Base-by-base conservation (phyloP, 257 asterid genomes). In the Jacaranda copaia region DNA sequence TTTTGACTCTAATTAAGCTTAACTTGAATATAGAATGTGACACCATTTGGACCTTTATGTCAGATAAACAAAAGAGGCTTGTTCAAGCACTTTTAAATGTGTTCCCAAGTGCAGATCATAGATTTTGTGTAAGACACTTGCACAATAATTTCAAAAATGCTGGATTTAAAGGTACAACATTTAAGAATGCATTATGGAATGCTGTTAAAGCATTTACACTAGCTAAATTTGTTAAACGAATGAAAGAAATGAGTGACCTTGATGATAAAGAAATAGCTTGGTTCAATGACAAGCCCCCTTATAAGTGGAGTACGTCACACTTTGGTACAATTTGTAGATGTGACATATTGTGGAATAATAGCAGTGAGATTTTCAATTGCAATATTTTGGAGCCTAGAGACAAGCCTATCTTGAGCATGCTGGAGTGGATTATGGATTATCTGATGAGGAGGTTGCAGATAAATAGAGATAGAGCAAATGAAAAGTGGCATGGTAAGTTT, bases 271-370 rank as follows among this genome's bases (percentile, higher is more conserved):
- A 9, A 2, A 16, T 35, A 3, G 15, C 59, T 3, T 73, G 69
- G 77, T 13, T 73, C 14, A 51, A 59, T 40, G 69, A 73, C 32
- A 73, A 73, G 10, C 35, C 77, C 3, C 58, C 58, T 4, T 0
- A 35, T 1, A 25, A 73, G 6, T 73, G 59, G 77, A 73, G 77
- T 6, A 58, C 39, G 5, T 58, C 77, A 19, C 46, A 58, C 13
- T 58, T 73, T 5, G 19, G 18, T 1, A 7, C 1, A 0, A 1
- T 2, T 0, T n/a, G 5, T 1, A 73, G 46, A 8, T 73, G 69
- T 73, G 77, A 73, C 6, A 73, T 58, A n/a, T 16, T 57, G 14
- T 6, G 58, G 25, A 73, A 73, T 16, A 73, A 73, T 32, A 57
- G 56, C 4, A 56, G 68, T 72, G 77, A 72, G 19, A 15, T 20